These are phyloP conservation scores for Cladophialophora immunda DNA, from an alignment of 2,329 filamentous ascomycete species.

Conservation along the genomic window DNA sequence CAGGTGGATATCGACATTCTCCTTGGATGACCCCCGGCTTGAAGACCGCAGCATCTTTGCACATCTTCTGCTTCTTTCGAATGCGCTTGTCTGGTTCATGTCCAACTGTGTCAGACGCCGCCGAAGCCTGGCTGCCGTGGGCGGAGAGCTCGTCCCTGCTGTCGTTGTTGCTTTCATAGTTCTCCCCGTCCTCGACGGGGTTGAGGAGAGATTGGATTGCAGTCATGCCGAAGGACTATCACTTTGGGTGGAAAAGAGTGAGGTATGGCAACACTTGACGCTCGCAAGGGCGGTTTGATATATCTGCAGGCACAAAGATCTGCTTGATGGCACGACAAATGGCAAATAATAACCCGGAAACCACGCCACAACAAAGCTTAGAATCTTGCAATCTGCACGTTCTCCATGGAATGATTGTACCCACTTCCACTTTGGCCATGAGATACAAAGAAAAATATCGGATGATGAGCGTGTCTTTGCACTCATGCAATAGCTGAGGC, in stretches of 20 bases:
- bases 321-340: slow-evolving; percentile 22
- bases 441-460: slow-evolving; percentile 13
- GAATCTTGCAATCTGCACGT: slow-evolving; percentile 6
- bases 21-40: slow-evolving; percentile 70
- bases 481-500: slow-evolving; percentile 27
- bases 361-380: slow-evolving; percentile 24
- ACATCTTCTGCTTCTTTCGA: slow-evolving; percentile 63
- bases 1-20: slow-evolving; percentile 76
- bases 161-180: slow-evolving; percentile 31
- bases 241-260: background rate
- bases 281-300: slow-evolving; percentile 8
- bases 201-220: slow-evolving; percentile 39
- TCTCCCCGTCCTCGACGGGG: slow-evolving; percentile 29
- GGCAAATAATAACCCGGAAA: slow-evolving; percentile 30
- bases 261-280: background rate
- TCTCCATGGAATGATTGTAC: slow-evolving; percentile 8
- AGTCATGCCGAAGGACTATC: slow-evolving; percentile 31
- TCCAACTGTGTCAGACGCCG: slow-evolving; percentile 18
- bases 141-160: slow-evolving; percentile 32
- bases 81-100: slow-evolving; percentile 35
- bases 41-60: slow-evolving; percentile 72
- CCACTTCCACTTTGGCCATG: slow-evolving; percentile 15
- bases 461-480: slow-evolving; percentile 22
- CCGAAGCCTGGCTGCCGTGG: slow-evolving; percentile 23
- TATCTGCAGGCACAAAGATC: slow-evolving; percentile 10